phyloP scores from a whole-genome alignment of 1,284 basidiomycete genomes.

The Baeospora myosura region DNA sequence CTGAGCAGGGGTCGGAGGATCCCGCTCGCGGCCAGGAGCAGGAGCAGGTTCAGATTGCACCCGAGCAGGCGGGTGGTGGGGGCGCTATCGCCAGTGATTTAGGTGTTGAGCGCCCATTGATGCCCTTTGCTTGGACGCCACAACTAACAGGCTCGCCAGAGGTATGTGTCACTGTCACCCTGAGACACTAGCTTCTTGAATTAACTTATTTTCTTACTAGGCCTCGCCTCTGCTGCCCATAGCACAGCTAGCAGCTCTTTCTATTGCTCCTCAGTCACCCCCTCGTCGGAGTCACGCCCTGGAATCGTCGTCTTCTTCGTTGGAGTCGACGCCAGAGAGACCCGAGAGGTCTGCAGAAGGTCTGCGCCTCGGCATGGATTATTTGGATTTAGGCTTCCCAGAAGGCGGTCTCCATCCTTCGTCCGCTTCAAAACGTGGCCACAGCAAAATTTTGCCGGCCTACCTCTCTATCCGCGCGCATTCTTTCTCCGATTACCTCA shows the following conservation, averaged over 20 bases:
- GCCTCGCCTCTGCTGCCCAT: constrained; percentile 28
- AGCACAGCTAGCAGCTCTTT: constrained; percentile 42
- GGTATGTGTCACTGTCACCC: constrained; percentile 21
- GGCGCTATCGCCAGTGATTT: constrained; percentile 15
- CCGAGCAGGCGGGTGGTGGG: constrained; percentile 15
- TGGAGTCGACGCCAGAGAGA: constrained; percentile 51
- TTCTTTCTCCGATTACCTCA: constrained; percentile 20
- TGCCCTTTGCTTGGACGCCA: constrained; percentile 18
- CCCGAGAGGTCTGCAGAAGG: constrained; percentile 35
- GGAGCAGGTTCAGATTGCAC: constrained; percentile 16
- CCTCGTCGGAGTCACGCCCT: constrained; percentile 32
- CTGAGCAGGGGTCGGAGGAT: constrained; percentile 34
- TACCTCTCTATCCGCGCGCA: constrained; percentile 20
- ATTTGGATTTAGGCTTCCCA: constrained; percentile 20
- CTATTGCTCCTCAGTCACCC: constrained; percentile 45
- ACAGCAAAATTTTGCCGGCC: constrained; percentile 12
- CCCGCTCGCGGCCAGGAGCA: constrained; percentile 20
- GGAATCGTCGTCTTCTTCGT: constrained; percentile 45
- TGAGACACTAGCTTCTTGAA: neutral
- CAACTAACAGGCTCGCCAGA: constrained; percentile 21
- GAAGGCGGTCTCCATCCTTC: constrained; percentile 1
- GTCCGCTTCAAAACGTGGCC: neutral
- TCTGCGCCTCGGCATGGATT: constrained; percentile 29
- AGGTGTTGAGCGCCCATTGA: constrained; percentile 23
- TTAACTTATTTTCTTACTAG: constrained; percentile 15